Conservation (phyloP, 2,329 filamentous ascomycete genomes). For the Sporothrix globosa region DNA sequence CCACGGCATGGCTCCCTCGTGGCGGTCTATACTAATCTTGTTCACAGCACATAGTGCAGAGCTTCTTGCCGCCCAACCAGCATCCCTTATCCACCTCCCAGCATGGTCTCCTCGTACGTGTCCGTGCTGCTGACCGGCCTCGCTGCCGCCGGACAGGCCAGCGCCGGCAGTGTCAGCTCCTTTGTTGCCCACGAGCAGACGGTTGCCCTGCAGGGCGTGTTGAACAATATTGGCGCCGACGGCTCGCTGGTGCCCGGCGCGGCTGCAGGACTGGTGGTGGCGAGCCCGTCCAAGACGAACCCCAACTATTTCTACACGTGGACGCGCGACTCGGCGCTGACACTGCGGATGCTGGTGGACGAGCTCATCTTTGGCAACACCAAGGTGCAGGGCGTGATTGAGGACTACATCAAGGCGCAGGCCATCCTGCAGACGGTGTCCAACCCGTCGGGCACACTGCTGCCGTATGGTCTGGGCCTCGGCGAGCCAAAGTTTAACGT, state of each 20-base stretch:
- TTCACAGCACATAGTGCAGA: no score
- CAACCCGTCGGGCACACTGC: constrained; percentile 17
- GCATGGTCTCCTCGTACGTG: constrained; percentile 11
- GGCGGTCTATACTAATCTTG: background rate
- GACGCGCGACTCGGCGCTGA: constrained; percentile 20
- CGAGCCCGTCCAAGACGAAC: constrained; percentile 17
- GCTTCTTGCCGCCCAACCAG: background rate
- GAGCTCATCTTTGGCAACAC: constrained; percentile 18
- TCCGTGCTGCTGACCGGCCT: constrained; percentile 14
- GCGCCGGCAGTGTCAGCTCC: constrained; percentile 3
- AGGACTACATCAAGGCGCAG: constrained; percentile 12
- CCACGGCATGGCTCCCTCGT: background rate
- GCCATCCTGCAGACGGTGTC: constrained; percentile 8
- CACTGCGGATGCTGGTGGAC: constrained; percentile 6
- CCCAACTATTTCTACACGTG: constrained; percentile 22
- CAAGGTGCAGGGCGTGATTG: background rate
- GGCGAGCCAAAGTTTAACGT: constrained; percentile 23
- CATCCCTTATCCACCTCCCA: background rate
- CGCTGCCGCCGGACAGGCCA: background rate
- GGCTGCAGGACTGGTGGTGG: background rate
- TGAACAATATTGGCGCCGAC: background rate
- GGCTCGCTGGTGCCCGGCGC: constrained; percentile 3
- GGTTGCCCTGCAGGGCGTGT: constrained; percentile 10
- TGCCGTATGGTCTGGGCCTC: constrained; percentile 12
- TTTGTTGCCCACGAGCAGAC: constrained; percentile 13